Percentiles rank a stretch among this genome's conserved stretches.
Evolutionary conservation across 306 rosid genomes (phyloP).

Genomic region (Comarum palustre): DNA sequence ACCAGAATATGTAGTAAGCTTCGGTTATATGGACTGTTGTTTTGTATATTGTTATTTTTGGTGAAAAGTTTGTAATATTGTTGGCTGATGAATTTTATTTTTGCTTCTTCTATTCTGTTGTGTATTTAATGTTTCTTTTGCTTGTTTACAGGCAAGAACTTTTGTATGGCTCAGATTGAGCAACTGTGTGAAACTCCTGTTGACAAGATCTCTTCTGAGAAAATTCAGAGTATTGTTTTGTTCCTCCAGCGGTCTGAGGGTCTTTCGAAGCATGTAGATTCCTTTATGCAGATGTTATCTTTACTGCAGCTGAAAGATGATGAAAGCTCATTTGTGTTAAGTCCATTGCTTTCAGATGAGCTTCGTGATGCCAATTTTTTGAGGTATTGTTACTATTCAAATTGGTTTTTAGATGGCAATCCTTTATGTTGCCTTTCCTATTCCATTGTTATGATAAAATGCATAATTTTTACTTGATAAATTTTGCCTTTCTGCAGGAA

Average conservation of each 20-base stretch:
- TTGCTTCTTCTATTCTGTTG: conserved; percentile 5
- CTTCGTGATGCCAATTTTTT: conserved; percentile 64
- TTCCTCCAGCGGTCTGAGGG: conserved; percentile 83
- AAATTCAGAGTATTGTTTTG: conserved; percentile 64
- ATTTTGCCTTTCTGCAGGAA: conserved; percentile 46
- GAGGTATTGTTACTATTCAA: conserved; percentile 42
- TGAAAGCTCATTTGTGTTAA: conserved; percentile 46
- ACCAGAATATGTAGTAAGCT: conserved; percentile 65
- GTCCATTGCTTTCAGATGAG: conserved; percentile 76
- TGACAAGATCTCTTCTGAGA: conserved; percentile 54
- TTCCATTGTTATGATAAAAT: conserved; percentile 9
- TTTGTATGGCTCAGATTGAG: conserved; percentile 80
- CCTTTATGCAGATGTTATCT: conserved; percentile 92
- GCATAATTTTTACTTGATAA: conserved; percentile 21
- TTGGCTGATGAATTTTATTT: not conserved
- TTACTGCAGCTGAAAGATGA: conserved; percentile 68
- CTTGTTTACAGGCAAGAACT: conserved; percentile 62
- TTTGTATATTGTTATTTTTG: not conserved
- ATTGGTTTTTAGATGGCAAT: conserved; percentile 24
- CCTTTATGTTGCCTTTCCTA: conserved; percentile 17
- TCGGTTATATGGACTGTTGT: conserved; percentile 3
- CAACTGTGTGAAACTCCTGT: conserved; percentile 63
- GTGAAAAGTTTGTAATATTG: not conserved
- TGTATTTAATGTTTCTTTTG: not conserved
- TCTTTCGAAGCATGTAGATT: conserved; percentile 82